Evolutionary conservation across 1,284 basidiomycete species (phyloP), one percentile per base, ranked within the genome.

Genomic region (Sanghuangporus weigelae): DNA sequence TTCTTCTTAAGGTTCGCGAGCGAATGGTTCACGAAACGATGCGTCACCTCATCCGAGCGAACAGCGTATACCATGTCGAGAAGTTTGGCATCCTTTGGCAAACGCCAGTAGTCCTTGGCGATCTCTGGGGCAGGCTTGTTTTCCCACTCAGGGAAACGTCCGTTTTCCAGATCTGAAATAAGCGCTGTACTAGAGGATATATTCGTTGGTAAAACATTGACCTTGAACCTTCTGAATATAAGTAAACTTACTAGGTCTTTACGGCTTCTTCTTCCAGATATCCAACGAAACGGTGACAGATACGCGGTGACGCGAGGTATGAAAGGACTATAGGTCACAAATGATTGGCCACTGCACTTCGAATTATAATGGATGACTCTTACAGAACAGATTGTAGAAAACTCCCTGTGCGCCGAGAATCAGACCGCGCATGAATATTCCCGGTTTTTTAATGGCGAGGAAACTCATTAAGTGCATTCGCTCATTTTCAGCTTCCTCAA

Each of bases 401-500:
- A 95, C 88, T 51, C 90, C 90, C 70, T 99, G 96, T 2, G 94
- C 93, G 39, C 85, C 92, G 50, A 98, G 81, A 54, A 97, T 81
- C 66, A 96, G 73, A 0, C 84, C 82, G 46, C 96, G 86, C 78
- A 96, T 92, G 71, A 91, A 82, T 23, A 85, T 72, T 0, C 89
- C 85, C 1, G 95, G 94, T 66, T 93, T 82, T 51, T 86, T 82
- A 65, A 96, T 78, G 7, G 90, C 89, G 87, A 96, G 90, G 77
- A 96, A 96, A 0, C 92, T 95, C 84, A 96, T 92, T 46, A 96
- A 79, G 75, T 96, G 94, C 93, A 95, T 95, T 58, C 95, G 81
- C 76, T 98, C 95, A 72, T 98, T 98, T 73, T 98, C 95, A 7
- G 95, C 95, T 77, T 98, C 95, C 73, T 95, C 91, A 31, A 96